Base-by-base conservation (phyloP, 139 green algal genomes). In the Chlorella ohadii region DNA sequence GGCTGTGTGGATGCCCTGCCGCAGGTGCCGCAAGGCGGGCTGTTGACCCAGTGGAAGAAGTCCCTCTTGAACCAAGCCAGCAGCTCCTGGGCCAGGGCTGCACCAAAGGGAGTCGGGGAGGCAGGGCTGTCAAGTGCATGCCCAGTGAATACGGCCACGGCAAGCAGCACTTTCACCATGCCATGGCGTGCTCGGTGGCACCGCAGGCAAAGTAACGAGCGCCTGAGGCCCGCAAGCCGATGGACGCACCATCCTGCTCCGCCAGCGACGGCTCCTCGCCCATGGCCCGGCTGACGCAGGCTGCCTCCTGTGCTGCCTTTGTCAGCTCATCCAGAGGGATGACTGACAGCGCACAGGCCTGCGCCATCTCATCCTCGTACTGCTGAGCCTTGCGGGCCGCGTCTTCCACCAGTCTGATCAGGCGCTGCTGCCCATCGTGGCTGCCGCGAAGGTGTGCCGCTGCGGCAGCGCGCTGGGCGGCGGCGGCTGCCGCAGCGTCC, bases 11-110 rank as follows among this genome's bases (percentile, higher is more conserved):
- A 55, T n/a, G 23, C 6, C 61, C 51, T 79, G 86, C 85, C 87
- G 80, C 92, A 95, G 6, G 47, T 5, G 25, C 76, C 20, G 86
- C 93, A 96, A 9, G 85, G 68, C 28, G 88, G 87, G 22, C 68
- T 87, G 84, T 94, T 59, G 34, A 95, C 91, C 94, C 94, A 97
- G 4, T 56, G 83, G 83, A 97, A 96, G 81, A 95, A 95, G 25
- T 84, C 47, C 1, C 27, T 38, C 85, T 97, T 97, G 87, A 95
- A 97, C 93, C 93, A 97, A 5, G 31, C 17, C 70, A 96, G 86
- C 67, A 96, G 68, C 27, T 94, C 88, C 56, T 90, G 73, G 23
- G 79, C 72, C 28, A 91, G 82, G 4, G 84, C 76, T 82, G 76
- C 59, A 22, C 7, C 1, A 4, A 23, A 4, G 51, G 31, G 31